A percentile compares a stretch with the other conserved stretches of the same genome.
These are phyloP conservation scores for Arthrobotrys entomopaga DNA, from an alignment of 2,329 filamentous ascomycete genomes.

Conservation along the genomic window DNA sequence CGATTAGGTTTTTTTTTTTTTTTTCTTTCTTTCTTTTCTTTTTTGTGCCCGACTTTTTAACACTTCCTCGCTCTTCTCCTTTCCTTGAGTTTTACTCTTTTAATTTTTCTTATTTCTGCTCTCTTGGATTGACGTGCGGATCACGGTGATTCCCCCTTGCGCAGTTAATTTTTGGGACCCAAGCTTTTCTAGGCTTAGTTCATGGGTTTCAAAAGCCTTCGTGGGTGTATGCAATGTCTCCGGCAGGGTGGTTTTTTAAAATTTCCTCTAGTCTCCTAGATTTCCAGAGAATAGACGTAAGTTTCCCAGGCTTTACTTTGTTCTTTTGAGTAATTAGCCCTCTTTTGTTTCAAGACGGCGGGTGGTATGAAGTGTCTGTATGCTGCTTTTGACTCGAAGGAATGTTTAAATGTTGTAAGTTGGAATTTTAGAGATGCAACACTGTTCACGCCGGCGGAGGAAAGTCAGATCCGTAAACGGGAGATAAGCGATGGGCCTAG, in stretches of 20 bases:
- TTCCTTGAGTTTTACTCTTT: neutral
- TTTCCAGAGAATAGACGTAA: neutral
- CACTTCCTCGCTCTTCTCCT: neutral
- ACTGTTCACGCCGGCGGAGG: neutral
- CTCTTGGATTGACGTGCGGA: conserved; percentile 37
- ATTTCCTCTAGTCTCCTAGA: conserved; percentile 3
- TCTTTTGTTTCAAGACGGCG: neutral
- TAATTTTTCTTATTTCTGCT: conserved; percentile 11
- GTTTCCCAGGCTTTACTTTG: neutral
- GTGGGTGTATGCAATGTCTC: conserved; percentile 32
- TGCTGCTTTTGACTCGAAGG: conserved; percentile 5
- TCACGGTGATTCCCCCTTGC: conserved; percentile 42
- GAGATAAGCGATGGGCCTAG: conserved; percentile 53
- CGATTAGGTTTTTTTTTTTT: conserved; percentile 31
- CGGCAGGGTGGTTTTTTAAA: conserved; percentile 8
- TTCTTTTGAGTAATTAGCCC: neutral
- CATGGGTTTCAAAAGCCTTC: neutral
- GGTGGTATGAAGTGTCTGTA: conserved; percentile 14
- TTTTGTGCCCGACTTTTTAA: conserved; percentile 2
- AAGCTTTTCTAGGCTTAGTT: conserved; percentile 43
- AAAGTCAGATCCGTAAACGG: conserved; percentile 50
- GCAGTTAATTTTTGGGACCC: conserved; percentile 10
- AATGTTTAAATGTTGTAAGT: conserved; percentile 29
- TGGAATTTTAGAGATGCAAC: neutral
- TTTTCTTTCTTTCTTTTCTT: conserved; percentile 23